Base-by-base conservation (phyloP, 2,329 filamentous ascomycete genomes). In the Venturia nashicola region DNA sequence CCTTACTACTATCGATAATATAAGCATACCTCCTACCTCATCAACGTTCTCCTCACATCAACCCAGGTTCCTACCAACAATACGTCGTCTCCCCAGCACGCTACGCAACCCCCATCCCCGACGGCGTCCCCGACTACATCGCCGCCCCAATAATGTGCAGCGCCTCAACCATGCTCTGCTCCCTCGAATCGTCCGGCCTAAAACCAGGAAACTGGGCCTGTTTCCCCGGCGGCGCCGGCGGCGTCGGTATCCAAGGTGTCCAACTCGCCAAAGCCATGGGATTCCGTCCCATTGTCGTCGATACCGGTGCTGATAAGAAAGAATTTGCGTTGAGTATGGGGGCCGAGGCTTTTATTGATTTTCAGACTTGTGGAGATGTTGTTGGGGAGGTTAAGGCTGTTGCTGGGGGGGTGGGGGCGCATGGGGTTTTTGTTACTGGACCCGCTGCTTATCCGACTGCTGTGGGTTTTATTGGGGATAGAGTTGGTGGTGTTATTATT, bases 121-220 rank as follows among this genome's bases (percentile, higher is more conserved):
- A 84, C 42, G 81, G 78, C 0, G 78, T 85, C 0, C 71, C 74
- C 0, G 82, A 84, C 65, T 78, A 80, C 66, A 68, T 80, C 14
- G 81, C 83, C 2, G 84, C 76, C 0, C 82, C 82, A 0, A 77
- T 84, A 61, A 82, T 84, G 79, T 84, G 82, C 71, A 78, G 75
- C 54, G 82, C 80, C 0, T 79, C 78, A 7, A 86, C 84, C 1
- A 82, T 85, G 66, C 83, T 85, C 70, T 78, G 80, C 2, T 80
- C 82, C 2, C 73, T 86, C 61, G 76, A 79, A 14, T 79, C 82
- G 48, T 80, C 79, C 0, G 76, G 74, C 1, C 72, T 84, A 4
- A 74, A 74, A 64, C 73, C 82, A 0, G 80, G 82, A 11, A 74
- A 83, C 61, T 85, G 80, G 79, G 79, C 80, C 0, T 78, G 80